Percentiles rank a stretch among this genome's conserved stretches.
These are phyloP conservation scores for Fraxinus angustifolia DNA, from an alignment of 305 asterid species.

Conservation along the genomic window DNA sequence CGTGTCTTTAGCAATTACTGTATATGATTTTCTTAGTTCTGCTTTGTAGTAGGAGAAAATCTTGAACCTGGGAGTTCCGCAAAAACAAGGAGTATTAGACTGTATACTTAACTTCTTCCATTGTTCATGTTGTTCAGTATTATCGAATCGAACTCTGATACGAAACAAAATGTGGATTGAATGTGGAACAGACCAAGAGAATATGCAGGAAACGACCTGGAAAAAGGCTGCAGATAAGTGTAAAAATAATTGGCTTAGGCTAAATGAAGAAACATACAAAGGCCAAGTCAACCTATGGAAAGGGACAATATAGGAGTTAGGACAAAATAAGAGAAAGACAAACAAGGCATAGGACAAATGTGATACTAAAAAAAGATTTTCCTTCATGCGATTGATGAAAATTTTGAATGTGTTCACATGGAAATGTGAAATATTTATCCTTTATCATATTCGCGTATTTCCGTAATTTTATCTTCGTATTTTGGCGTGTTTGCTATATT, in stretches of 20 bases:
- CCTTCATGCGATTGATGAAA: not conserved
- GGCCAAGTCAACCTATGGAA: not conserved
- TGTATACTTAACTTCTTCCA: not conserved
- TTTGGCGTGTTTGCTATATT: not conserved
- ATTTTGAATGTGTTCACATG: not conserved
- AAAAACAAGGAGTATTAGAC: not conserved
- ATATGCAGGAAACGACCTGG: not conserved
- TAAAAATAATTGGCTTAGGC: not conserved
- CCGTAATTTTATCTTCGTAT: not conserved
- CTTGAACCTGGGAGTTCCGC: not conserved
- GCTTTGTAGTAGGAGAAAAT: not conserved
- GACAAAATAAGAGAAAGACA: constrained; percentile 1
- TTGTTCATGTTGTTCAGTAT: not conserved
- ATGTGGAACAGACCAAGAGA: not conserved
- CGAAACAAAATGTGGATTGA: not conserved
- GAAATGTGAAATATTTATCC: not conserved
- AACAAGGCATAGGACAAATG: not conserved
- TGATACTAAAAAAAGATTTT: not conserved
- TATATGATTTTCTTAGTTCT: not conserved
- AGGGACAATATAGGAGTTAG: not conserved
- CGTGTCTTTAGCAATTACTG: not conserved
- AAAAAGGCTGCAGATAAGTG: not conserved
- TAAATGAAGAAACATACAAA: not conserved
- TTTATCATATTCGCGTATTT: not conserved
- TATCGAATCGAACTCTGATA: not conserved